These are phyloP conservation scores for Cyberlindnera americana DNA, from an alignment of 805 yeast species.

Conservation along the genomic window DNA sequence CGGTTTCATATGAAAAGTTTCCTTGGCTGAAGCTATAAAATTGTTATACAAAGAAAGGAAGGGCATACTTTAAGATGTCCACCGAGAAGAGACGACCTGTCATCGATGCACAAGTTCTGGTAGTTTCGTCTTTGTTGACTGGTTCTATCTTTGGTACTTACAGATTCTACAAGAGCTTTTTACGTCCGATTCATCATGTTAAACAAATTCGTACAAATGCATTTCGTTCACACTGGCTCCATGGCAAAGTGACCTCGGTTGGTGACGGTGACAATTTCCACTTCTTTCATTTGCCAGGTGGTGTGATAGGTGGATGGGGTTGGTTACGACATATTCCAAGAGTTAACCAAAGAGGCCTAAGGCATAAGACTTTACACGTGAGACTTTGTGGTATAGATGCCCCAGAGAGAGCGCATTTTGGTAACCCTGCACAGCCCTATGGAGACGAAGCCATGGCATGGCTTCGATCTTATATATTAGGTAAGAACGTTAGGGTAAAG, in stretches of 20 bases:
- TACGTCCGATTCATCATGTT: constrained; percentile 50
- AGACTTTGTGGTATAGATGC: constrained; percentile 94
- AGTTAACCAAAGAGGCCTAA: constrained; percentile 40
- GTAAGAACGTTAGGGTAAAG: constrained; percentile 65
- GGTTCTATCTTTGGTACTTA: constrained; percentile 41
- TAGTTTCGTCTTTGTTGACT: constrained; percentile 32
- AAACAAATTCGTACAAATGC: constrained; percentile 45
- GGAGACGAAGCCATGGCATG: constrained; percentile 81
- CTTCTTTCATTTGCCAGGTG: constrained; percentile 92
- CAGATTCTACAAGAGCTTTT: constrained; percentile 42
- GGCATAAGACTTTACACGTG: constrained; percentile 70
- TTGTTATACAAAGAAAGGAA: too few relatives aligned
- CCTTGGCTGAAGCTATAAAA: too few relatives aligned
- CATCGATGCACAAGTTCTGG: constrained; percentile 22
- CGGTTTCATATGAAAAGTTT: not conserved
- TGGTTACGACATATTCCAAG: constrained; percentile 74
- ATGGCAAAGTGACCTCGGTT: constrained; percentile 81
- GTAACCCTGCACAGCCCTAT: constrained; percentile 86
- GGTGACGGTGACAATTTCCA: constrained; percentile 97
- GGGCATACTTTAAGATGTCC: too few relatives aligned
- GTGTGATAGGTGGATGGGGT: constrained; percentile 86
- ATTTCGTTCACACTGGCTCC: constrained; percentile 43
- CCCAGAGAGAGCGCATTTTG: constrained; percentile 93
- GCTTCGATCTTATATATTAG: constrained; percentile 64
- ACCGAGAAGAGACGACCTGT: constrained; percentile 9